A percentile compares a stretch with the other conserved stretches of the same genome.
These are phyloP conservation scores for Lachancea nothofagi DNA, from an alignment of 805 yeast genomes.

Conservation along the genomic window DNA sequence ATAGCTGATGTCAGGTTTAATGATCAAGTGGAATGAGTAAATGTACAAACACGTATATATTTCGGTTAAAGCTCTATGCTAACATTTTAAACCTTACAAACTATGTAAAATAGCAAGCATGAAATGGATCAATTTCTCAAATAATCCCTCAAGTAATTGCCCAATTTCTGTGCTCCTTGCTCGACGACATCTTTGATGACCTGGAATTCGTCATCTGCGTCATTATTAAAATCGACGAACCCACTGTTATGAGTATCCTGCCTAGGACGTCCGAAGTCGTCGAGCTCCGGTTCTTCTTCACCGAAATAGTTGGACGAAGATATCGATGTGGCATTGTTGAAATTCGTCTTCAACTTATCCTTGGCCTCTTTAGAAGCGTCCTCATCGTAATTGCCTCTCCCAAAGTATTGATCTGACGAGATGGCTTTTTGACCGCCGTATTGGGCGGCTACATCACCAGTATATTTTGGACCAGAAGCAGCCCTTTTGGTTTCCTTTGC, in stretches of 20 bases:
- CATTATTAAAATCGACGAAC: conserved; percentile 61
- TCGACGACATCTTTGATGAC: conserved; percentile 88
- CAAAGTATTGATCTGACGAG: conserved; percentile 92
- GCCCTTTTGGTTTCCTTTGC: conserved; percentile 35
- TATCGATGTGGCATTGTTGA: conserved; percentile 82
- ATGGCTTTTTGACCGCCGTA: conserved; percentile 90
- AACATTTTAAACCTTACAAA: neutral
- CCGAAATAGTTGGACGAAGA: conserved; percentile 93
- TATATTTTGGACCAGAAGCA: conserved; percentile 54
- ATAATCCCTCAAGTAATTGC: conserved; percentile 81
- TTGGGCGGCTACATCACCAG: conserved; percentile 70
- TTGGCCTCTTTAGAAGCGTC: conserved; percentile 74
- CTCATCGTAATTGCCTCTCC: conserved; percentile 79
- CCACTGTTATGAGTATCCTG: conserved; percentile 23
- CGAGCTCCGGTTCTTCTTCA: conserved; percentile 43
- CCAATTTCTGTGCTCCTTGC: conserved; percentile 86
- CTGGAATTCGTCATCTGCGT: conserved; percentile 84
- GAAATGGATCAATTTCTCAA: conserved; percentile 39
- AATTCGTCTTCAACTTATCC: conserved; percentile 63
- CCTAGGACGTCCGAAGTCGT: conserved; percentile 25
- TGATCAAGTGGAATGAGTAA: neutral
- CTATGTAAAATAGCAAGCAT: neutral
- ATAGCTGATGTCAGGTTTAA: conserved; percentile 1
- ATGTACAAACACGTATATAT: conserved; percentile 1
- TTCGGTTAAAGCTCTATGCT: neutral